Base-by-base conservation (phyloP, 257 asterid species). In the Penstemon eatonii region DNA sequence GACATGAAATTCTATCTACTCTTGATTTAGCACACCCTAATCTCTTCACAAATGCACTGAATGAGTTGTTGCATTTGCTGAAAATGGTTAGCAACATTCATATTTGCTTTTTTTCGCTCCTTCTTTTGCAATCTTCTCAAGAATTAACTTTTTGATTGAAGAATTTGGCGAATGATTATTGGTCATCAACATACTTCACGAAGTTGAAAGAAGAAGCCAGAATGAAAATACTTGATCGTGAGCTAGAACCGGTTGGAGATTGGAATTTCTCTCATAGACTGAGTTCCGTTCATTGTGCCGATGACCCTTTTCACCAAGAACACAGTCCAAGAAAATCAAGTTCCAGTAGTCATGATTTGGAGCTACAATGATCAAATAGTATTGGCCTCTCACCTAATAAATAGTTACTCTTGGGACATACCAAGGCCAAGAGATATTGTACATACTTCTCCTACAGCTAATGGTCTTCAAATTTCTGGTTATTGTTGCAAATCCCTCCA, bases 271-370 rank as follows among this genome's bases (percentile, higher is more conserved):
- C 95, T 5, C 87, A 86, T 6, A 83, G 94, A 73, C 75, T 87
- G 76, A 90, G 96, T 74, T 90, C 88, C 8, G 89, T 86, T 60
- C 84, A 72, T 73, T 90, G 97, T 13, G 56, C 78, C 0, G 97
- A 90, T 60, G 88, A 90, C 77, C 97, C 97, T 61, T 90, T 90
- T 70, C 89, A 88, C 75, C 89, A 86, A 51, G 89, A 86, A 52
- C 86, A 83, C 56, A 86, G 86, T 68, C 92, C 92, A 4, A 67
- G 81, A 60, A 72, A 73, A 65, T 68, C 76, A 58, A 75, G 80
- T 54, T 60, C 81, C 19, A 76, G 84, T 46, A 82, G 60, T 66
- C 88, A 56, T 44, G 81, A 78, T 63, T 40, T 76, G 1, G 89
- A 79, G 59, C 67, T 70, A 64, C 80, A 68, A 47, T 79, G 76